These are phyloP conservation scores for Zelopaecilomyces penicillatus DNA, from an alignment of 2,329 filamentous ascomycete genomes.

Conservation along the genomic window DNA sequence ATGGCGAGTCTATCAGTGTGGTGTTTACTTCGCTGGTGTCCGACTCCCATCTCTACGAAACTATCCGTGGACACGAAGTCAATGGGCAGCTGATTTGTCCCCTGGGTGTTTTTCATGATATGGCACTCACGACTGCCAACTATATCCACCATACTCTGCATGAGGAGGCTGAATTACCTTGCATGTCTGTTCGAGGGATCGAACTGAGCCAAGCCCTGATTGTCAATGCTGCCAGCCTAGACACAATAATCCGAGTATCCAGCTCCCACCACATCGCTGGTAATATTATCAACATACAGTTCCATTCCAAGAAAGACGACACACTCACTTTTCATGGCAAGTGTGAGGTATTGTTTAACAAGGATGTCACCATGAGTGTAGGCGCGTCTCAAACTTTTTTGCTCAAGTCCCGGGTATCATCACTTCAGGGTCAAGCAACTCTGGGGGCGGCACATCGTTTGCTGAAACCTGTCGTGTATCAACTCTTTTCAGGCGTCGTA, in stretches of 20 bases:
- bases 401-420: neutral
- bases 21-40: neutral
- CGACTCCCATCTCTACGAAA: neutral
- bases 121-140: neutral
- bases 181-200: neutral
- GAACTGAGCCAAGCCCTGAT: neutral
- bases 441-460: neutral
- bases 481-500: slow-evolving; percentile 1
- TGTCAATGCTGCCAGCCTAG: neutral
- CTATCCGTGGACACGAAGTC: neutral
- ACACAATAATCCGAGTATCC: neutral
- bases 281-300: neutral
- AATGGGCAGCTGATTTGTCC: neutral
- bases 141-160: neutral
- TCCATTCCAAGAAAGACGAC: neutral
- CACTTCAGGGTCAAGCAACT: neutral
- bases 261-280: neutral
- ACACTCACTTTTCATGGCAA: neutral
- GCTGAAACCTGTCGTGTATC: neutral
- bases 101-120: neutral
- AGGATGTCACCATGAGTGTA: neutral
- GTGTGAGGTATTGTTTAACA: neutral
- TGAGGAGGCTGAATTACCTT: neutral
- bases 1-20: neutral
- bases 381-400: neutral